Evolutionary conservation across 1,284 basidiomycete species (phyloP), one percentile per base, ranked within the genome.

Genomic region (Ceratobasidium sp.): DNA sequence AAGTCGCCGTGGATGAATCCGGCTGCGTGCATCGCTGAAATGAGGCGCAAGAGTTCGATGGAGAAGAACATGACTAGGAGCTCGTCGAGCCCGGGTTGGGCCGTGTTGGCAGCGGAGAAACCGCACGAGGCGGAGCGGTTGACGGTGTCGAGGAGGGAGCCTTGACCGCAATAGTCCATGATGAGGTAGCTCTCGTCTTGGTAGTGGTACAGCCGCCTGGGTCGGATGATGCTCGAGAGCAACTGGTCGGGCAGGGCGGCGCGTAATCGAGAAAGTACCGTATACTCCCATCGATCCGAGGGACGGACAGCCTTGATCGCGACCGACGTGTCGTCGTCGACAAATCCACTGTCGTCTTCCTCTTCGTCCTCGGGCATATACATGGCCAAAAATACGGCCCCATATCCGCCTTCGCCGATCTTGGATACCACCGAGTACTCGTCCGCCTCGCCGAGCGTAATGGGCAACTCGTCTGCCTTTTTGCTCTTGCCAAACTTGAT

Each of bases 1-100:
- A 99, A 84, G 80, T 99, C 97, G 47, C 97, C 96, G 75, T 99
- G 97, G 73, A 99, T 91, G 80, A 98, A 91, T 17, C 92, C 91
- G 0, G 84, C 82, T 8, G 78, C 72, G 78, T 99, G 97, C 77
- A 98, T 84, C 25, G 84, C 88, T 76, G 97, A 93, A 55, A 98
- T 80, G 12, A 92, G 80, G 22, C 90, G 89, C 58, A 98, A 80
- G 20, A 99, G 86, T 78, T 99, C 96, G 75, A 96, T 86, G 32
- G 90, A 84, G 84, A 99, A 99, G 85, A 99, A 99, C 77, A 97
- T 87, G 60, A 94, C 94, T 53, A 99, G 84, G 6, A 97, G 85
- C 77, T 99, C 97, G 75, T 98, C 96, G 29, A 99, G 81, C 0
- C 82, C 82, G 5, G 80, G 78, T 20, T 56, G 47, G 10, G 71